These are phyloP conservation scores for Alternaria conjuncta DNA, from an alignment of 2,329 filamentous ascomycete genomes.

Conservation along the genomic window DNA sequence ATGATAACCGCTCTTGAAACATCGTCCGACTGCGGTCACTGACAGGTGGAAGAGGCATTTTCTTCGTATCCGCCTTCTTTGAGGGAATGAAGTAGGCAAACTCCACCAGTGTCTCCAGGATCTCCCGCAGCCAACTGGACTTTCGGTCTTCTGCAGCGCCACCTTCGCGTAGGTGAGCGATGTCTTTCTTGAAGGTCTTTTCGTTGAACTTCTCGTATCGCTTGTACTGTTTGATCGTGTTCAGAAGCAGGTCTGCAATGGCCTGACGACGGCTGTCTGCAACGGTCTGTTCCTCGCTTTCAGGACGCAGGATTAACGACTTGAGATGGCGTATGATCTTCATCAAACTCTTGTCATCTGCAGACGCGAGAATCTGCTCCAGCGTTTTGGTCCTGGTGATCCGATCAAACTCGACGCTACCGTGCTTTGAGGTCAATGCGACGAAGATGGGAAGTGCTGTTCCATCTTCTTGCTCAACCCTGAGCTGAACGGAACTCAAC, in stretches of 20 bases:
- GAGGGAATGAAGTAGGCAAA: slow-evolving; percentile 58
- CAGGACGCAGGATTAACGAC: slow-evolving; percentile 55
- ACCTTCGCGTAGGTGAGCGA: slow-evolving; percentile 5
- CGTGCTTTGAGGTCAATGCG: slow-evolving; percentile 72
- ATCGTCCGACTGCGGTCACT: slow-evolving; percentile 57
- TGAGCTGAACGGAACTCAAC: slow-evolving; percentile 71
- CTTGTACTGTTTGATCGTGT: slow-evolving; percentile 54
- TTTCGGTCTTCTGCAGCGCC: slow-evolving; percentile 8
- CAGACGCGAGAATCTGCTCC: slow-evolving; percentile 72
- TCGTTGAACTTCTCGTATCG: slow-evolving; percentile 28
- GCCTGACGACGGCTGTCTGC: slow-evolving; percentile 56
- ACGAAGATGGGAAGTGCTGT: slow-evolving; percentile 67
- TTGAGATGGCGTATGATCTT: slow-evolving; percentile 62
- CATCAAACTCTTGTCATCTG: slow-evolving; percentile 57
- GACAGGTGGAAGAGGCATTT: slow-evolving; percentile 53
- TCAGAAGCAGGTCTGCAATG: slow-evolving; percentile 61
- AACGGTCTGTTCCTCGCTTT: slow-evolving; percentile 52
- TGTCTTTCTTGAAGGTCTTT: slow-evolving; percentile 43
- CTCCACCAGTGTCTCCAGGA: slow-evolving; percentile 55
- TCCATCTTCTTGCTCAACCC: slow-evolving; percentile 64
- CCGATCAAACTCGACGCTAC: slow-evolving; percentile 82
- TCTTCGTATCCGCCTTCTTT: slow-evolving; percentile 37
- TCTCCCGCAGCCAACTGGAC: slow-evolving; percentile 51
- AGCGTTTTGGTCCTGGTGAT: slow-evolving; percentile 85
- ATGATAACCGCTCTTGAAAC: slow-evolving; percentile 62